phyloP scores from a whole-genome alignment of 108 stramenopile species.

The Aurantiochytrium sp. region DNA sequence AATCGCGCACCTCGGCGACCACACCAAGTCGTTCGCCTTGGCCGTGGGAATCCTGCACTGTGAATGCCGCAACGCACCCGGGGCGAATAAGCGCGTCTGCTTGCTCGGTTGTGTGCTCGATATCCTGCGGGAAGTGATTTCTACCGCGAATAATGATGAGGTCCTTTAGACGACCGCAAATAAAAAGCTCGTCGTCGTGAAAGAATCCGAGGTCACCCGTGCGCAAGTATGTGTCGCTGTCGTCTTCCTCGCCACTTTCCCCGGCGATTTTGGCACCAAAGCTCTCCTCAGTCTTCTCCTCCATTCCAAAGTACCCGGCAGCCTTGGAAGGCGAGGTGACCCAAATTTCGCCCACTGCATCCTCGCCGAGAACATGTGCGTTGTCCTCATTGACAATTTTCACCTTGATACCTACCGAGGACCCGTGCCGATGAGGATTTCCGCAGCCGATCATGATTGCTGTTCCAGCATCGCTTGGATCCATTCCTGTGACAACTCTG shows the following conservation, averaged over 20 bases:
- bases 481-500: conserved; percentile 33
- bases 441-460: not conserved
- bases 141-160: conserved; percentile 92
- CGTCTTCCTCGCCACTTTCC: not conserved
- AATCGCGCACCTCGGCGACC: conserved; percentile 64
- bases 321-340: conserved; percentile 73
- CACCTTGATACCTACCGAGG: not conserved
- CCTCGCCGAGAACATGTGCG: conserved; percentile 37
- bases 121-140: conserved; percentile 97
- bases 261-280: conserved; percentile 29
- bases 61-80: conserved; percentile 92
- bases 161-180: conserved; percentile 89
- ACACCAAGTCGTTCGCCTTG: conserved; percentile 59
- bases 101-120: conserved; percentile 84
- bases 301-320: conserved; percentile 59
- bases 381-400: conserved; percentile 42
- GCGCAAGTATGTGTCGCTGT: conserved; percentile 58
- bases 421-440: not conserved
- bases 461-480: not conserved
- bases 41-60: not conserved
- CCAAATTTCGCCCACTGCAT: conserved; percentile 87
- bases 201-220: conserved; percentile 97
- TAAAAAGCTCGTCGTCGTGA: conserved; percentile 80
- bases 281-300: conserved; percentile 22
- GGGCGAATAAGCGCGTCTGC: conserved; percentile 53